phyloP scores from a whole-genome alignment of 176 grass and related monocot species.

The Rhynchospora pubera region DNA sequence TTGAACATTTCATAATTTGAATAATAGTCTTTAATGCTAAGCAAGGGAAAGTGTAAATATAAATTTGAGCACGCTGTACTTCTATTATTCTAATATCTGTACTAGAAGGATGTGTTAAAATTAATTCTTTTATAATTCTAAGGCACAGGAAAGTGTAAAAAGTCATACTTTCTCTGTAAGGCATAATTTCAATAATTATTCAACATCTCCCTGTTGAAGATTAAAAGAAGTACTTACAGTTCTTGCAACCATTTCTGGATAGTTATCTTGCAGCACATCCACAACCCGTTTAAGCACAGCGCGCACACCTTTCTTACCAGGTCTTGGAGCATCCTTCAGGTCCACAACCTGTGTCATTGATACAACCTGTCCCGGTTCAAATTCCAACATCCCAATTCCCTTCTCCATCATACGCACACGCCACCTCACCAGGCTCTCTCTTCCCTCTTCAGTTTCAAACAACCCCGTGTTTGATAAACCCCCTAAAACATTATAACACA shows the following conservation, averaged over 20 bases:
- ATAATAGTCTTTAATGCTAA: neutral
- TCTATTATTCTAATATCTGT: too few relatives aligned
- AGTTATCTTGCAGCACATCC: slow-evolving; percentile 93
- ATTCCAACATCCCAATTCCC: slow-evolving; percentile 60
- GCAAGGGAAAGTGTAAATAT: too few relatives aligned
- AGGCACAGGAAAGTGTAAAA: too few relatives aligned
- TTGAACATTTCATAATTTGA: neutral
- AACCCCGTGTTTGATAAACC: slow-evolving; percentile 53
- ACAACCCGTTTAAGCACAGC: slow-evolving; percentile 66
- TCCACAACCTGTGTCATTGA: slow-evolving; percentile 84
- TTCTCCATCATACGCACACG: slow-evolving; percentile 73
- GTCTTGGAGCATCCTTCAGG: slow-evolving; percentile 55
- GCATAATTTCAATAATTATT: neutral
- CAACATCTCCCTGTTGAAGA: neutral
- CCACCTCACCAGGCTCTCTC: slow-evolving; percentile 68
- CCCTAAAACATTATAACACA: slow-evolving; percentile 76
- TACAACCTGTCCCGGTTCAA: slow-evolving; percentile 50
- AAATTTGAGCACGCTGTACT: too few relatives aligned
- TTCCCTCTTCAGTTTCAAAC: slow-evolving; percentile 63
- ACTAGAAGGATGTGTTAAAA: neutral
- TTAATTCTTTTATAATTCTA: too few relatives aligned
- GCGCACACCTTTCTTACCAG: slow-evolving; percentile 73
- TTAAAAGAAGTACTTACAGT: slow-evolving; percentile 47
- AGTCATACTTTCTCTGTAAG: too few relatives aligned
- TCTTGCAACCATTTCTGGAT: slow-evolving; percentile 84